Evolutionary conservation across 495 filamentous ascomycete genomes (phyloP).

Genomic region (Neurospora sp.): DNA sequence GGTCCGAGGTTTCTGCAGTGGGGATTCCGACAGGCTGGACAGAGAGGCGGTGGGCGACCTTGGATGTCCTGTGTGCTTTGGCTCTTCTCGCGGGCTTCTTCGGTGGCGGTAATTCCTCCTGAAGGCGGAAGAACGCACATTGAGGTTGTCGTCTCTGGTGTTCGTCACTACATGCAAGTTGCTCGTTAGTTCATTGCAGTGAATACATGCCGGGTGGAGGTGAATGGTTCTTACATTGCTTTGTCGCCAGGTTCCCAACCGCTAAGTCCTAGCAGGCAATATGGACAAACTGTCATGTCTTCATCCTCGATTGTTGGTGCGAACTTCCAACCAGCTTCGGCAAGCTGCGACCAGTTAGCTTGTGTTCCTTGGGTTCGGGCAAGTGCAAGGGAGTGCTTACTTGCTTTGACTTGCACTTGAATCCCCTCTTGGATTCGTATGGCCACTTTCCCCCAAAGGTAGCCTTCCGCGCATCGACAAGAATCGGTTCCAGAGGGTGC

Average conservation of each 20-base stretch:
- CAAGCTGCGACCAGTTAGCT: constrained; percentile 51
- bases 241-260: constrained; percentile 89
- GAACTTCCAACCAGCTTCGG: constrained; percentile 87
- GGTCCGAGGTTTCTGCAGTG: constrained; percentile 38
- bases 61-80: constrained; percentile 51
- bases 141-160: constrained; percentile 67
- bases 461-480: constrained; percentile 64
- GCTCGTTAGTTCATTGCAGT: constrained; percentile 11
- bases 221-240: constrained; percentile 52
- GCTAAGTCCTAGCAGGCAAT: constrained; percentile 76
- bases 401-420: constrained; percentile 79
- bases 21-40: constrained; percentile 55
- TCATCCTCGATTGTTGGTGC: constrained; percentile 69
- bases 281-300: constrained; percentile 79
- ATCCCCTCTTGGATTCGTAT: constrained; percentile 77
- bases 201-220: constrained; percentile 5
- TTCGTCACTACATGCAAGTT: constrained; percentile 53
- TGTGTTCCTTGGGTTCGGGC: neutral
- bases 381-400: constrained; percentile 32
- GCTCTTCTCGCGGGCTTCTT: constrained; percentile 38
- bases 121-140: constrained; percentile 69
- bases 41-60: constrained; percentile 55
- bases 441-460: constrained; percentile 80
- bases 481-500: constrained; percentile 58
- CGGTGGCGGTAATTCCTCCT: constrained; percentile 31